These are phyloP conservation scores for Hypoxylon sp. DNA, from an alignment of 2,329 filamentous ascomycete genomes.

Conservation along the genomic window DNA sequence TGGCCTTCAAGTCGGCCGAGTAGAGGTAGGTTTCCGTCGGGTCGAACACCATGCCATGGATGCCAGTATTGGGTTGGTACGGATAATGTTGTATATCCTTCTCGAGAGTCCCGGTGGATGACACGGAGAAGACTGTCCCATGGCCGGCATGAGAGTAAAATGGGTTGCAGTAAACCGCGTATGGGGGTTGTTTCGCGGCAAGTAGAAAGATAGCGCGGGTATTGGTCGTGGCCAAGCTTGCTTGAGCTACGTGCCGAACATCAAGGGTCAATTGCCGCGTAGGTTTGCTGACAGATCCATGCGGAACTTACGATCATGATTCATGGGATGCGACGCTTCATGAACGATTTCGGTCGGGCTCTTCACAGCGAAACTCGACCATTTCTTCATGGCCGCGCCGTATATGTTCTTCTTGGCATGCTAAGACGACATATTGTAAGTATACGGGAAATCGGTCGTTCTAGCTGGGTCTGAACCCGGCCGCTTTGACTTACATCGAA, in stretches of 20 bases:
- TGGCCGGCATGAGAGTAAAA: constrained; percentile 90
- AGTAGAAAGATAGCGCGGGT: constrained; percentile 92
- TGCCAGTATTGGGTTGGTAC: constrained; percentile 78
- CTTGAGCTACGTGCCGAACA: constrained; percentile 67
- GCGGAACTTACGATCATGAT: constrained; percentile 76
- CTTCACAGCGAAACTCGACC: constrained; percentile 84
- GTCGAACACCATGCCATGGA: constrained; percentile 88
- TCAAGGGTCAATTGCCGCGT: constrained; percentile 32
- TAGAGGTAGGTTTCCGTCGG: constrained; percentile 81
- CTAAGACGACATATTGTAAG: constrained; percentile 60
- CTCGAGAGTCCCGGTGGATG: constrained; percentile 69
- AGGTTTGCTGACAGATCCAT: constrained; percentile 33
- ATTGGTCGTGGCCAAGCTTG: constrained; percentile 79
- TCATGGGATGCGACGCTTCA: constrained; percentile 80
- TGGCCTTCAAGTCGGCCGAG: constrained; percentile 82
- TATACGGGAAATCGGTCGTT: constrained; percentile 19
- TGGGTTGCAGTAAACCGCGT: constrained; percentile 89
- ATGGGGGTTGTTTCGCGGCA: constrained; percentile 81
- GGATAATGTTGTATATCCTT: constrained; percentile 80
- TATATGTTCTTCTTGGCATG: constrained; percentile 88
- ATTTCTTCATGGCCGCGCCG: constrained; percentile 93
- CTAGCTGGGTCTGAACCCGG: background rate
- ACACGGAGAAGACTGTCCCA: constrained; percentile 81
- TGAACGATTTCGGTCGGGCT: constrained; percentile 83
- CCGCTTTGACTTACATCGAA: constrained; percentile 78